phyloP scores from a whole-genome alignment of 164 flowering plant genomes.

The Liriodendron chinense region DNA sequence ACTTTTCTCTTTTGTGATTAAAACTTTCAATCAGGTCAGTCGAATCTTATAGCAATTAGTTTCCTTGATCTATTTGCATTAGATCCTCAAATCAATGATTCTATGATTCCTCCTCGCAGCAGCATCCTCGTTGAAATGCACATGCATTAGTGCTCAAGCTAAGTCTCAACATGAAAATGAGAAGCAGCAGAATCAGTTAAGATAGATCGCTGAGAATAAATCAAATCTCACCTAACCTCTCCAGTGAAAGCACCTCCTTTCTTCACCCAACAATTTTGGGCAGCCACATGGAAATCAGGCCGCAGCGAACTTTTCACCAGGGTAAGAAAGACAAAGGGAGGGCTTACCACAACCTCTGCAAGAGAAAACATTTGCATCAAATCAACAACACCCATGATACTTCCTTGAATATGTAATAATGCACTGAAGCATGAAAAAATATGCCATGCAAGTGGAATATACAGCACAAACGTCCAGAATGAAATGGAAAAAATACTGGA shows the following conservation, averaged over 20 bases:
- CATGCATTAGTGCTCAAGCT: too few species aligned
- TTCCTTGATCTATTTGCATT: too few species aligned
- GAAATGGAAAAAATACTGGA: neutral
- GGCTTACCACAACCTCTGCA: conserved; percentile 87
- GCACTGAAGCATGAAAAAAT: neutral
- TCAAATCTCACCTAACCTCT: conserved; percentile 56
- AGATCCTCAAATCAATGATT: too few species aligned
- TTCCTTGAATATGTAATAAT: neutral
- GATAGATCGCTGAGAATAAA: neutral
- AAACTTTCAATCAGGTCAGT: too few species aligned
- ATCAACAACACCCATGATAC: conserved; percentile 7
- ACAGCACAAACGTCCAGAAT: neutral
- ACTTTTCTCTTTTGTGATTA: too few species aligned
- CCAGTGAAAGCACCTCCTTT: conserved; percentile 94
- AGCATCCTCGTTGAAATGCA: too few species aligned
- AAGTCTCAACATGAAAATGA: too few species aligned
- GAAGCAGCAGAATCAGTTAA: neutral
- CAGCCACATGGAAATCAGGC: conserved; percentile 71
- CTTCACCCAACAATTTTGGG: conserved; percentile 86
- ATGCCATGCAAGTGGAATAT: neutral
- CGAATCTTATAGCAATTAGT: too few species aligned
- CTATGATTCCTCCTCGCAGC: too few species aligned
- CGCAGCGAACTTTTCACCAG: conserved; percentile 48
- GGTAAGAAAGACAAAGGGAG: conserved; percentile 74
- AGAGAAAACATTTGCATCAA: conserved; percentile 13